Percentiles rank a stretch among this genome's conserved stretches.
phyloP scores from a whole-genome alignment of 768 basidiomycete genomes.

The Cystofilobasidium ferigula region DNA sequence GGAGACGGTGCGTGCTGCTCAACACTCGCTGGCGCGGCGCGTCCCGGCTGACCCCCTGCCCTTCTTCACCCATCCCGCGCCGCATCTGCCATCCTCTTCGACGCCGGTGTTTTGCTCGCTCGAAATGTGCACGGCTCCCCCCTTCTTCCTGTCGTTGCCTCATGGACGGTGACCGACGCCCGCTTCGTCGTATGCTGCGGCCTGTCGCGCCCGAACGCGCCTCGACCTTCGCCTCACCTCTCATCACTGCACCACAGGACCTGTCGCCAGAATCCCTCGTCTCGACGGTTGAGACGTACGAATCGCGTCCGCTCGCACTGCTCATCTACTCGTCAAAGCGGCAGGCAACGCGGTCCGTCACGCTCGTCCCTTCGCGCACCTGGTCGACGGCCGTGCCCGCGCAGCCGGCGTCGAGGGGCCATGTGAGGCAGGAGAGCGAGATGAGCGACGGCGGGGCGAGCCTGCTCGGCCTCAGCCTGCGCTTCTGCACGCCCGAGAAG shows the following conservation, averaged over 20 bases:
- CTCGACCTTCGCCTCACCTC: conserved; percentile 38
- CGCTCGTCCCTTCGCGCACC: conserved; percentile 67
- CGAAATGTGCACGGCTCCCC: too few species aligned
- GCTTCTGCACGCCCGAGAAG: conserved; percentile 78
- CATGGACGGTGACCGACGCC: too few species aligned
- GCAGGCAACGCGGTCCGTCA: conserved; percentile 55
- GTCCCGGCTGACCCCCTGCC: background rate
- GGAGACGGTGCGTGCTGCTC: conserved; percentile 28
- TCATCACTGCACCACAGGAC: conserved; percentile 9
- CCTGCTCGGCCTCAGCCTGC: conserved; percentile 83
- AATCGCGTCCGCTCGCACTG: conserved; percentile 57
- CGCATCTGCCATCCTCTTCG: too few species aligned
- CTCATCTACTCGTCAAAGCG: conserved; percentile 72
- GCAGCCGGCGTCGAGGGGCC: background rate
- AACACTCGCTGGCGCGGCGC: background rate
- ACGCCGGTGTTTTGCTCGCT: too few species aligned
- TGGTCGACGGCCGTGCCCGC: conserved; percentile 45
- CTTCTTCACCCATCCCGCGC: background rate
- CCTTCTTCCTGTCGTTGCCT: conserved; percentile 28
- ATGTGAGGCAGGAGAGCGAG: conserved; percentile 2
- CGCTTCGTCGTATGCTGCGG: too few species aligned
- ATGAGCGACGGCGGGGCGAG: conserved; percentile 50
- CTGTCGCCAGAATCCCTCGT: conserved; percentile 64
- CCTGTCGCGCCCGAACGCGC: too few species aligned
- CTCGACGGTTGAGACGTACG: conserved; percentile 69